Evolutionary conservation across 495 filamentous ascomycete genomes (phyloP).

Genomic region (Cercophora samala): DNA sequence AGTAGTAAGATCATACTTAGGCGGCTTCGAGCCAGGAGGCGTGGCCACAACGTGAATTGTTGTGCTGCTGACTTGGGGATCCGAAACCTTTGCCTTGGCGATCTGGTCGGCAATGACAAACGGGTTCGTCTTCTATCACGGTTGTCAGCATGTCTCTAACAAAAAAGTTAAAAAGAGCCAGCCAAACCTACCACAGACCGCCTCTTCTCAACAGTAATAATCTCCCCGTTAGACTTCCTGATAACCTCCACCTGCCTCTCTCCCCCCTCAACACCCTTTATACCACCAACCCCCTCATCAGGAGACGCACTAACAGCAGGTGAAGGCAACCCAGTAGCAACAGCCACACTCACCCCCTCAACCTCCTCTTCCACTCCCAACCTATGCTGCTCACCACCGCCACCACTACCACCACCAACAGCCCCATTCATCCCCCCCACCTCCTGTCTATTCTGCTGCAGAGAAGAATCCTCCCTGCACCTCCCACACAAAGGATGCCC

Average conservation of each 20-base stretch:
- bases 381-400: background rate
- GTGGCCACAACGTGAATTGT: background rate
- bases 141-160: background rate
- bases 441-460: background rate
- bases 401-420: background rate
- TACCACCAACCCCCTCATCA: background rate
- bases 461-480: conserved; percentile 26
- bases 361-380: conserved; percentile 20
- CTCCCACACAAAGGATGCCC: conserved; percentile 37
- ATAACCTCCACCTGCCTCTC: background rate
- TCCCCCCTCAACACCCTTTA: background rate
- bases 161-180: background rate
- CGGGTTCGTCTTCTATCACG: conserved; percentile 25
- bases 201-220: conserved; percentile 13
- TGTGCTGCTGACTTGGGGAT: conserved; percentile 10
- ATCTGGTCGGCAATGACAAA: conserved; percentile 31
- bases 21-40: background rate
- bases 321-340: background rate
- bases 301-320: background rate
- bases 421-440: background rate
- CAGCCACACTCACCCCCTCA: conserved; percentile 3
- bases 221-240: background rate
- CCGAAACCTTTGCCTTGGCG: conserved; percentile 16
- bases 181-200: conserved; percentile 21
- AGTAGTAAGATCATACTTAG: conserved; percentile 4